Evolutionary conservation across 2,329 filamentous ascomycete species (phyloP).

Genomic region (Raffaelea deltoideospora): DNA sequence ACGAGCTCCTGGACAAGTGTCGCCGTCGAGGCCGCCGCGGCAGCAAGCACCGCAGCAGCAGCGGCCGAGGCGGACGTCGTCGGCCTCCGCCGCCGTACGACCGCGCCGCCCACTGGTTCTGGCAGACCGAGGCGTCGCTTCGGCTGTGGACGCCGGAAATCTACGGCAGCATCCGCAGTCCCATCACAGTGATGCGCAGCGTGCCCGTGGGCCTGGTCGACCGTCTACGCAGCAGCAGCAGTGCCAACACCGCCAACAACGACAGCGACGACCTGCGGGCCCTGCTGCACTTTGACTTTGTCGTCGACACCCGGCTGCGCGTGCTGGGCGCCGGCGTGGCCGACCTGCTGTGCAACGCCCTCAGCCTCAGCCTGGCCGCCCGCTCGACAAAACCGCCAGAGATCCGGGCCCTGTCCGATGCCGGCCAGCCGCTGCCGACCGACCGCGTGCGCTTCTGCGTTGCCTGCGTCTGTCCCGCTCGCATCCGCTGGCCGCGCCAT

Average conservation of each 20-base stretch:
- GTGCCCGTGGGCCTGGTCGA: conserved; percentile 10
- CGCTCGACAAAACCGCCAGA: conserved; percentile 10
- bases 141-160: conserved; percentile 15
- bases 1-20: too few relatives aligned
- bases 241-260: too few relatives aligned
- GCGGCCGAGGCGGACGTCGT: too few relatives aligned
- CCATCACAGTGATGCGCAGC: conserved; percentile 12
- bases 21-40: conserved; percentile 1
- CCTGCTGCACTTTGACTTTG: conserved; percentile 13
- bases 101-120: conserved; percentile 12
- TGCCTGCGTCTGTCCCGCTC: conserved; percentile 9
- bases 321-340: conserved; percentile 10
- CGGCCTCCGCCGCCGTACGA: conserved; percentile 8
- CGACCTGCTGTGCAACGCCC: too few relatives aligned
- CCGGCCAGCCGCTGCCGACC: conserved; percentile 8
- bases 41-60: too few relatives aligned
- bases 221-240: conserved; percentile 3
- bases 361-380: too few relatives aligned
- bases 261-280: conserved; percentile 5
- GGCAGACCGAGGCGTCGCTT: conserved; percentile 12
- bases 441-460: conserved; percentile 10
- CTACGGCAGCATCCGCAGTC: conserved; percentile 11
- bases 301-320: conserved; percentile 10
- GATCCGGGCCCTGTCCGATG: conserved; percentile 10
- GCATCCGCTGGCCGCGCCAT: conserved; percentile 12